Evolutionary conservation across 345 rosid genomes (phyloP).

Genomic region (Linum lewisii): DNA sequence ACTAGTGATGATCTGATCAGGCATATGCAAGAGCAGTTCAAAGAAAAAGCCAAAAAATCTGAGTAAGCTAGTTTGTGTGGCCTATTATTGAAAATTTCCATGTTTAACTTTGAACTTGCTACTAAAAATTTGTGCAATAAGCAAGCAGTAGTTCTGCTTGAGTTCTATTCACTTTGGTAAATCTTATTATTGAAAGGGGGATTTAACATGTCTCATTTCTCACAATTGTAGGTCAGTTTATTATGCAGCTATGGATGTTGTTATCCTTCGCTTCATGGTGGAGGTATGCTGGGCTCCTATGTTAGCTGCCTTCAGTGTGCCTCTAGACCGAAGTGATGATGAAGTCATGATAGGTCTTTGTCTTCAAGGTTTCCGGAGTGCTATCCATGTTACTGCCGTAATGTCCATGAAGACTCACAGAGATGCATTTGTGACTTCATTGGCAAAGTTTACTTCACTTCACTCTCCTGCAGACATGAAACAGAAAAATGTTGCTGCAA

Average conservation of each 20-base stretch:
- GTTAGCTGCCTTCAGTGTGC: conserved; percentile 99
- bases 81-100: conserved; percentile 6
- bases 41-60: conserved; percentile 95
- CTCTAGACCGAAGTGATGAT: conserved; percentile 96
- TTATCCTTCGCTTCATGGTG: conserved; percentile 91
- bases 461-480: conserved; percentile 98
- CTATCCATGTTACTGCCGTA: conserved; percentile 94
- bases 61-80: conserved; percentile 51
- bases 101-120: conserved; percentile 8
- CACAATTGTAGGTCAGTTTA: conserved; percentile 81
- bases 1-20: conserved; percentile 95
- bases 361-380: conserved; percentile 88
- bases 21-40: conserved; percentile 97
- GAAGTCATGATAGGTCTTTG: conserved; percentile 75
- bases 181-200: background rate
- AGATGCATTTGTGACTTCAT: conserved; percentile 97
- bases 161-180: background rate
- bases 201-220: conserved; percentile 8
- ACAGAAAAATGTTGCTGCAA: conserved; percentile 85
- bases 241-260: conserved; percentile 98
- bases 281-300: conserved; percentile 99
- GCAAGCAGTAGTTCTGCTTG: too few species aligned
- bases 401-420: conserved; percentile 99
- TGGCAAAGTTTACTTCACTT: conserved; percentile 95
- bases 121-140: too few species aligned